Base-by-base conservation (phyloP, 805 yeast species). In the Dipodascus albidus region DNA sequence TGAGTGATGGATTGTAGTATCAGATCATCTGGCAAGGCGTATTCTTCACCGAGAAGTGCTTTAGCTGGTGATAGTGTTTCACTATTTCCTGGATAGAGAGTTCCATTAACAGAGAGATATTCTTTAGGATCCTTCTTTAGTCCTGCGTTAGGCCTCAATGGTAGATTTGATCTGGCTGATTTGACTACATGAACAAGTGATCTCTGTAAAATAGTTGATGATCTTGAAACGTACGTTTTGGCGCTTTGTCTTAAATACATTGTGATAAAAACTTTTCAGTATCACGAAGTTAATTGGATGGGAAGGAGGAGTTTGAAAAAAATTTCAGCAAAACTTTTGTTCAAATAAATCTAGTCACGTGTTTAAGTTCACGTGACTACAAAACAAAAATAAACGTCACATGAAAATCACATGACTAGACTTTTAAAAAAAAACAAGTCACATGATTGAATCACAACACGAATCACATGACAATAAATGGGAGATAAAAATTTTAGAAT, bases 1-100 rank as follows among this genome's bases (percentile, higher is more conserved):
- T 91, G 97, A 3, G 97, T 90, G 62, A 90, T 72, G 44, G 87
- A 81, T 70, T 91, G 98, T 57, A 88, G 72, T 21, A 84, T 70
- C 55, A 84, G 59, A 3, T 75, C 74, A 61, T 87, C 85, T 2
- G 83, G 74, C 47, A 90, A 71, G 47, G 72, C 59, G 62, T 74
- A 82, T 56, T 76, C 72, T 21, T 71, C 72, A 24, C 72, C 74
- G 15, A 84, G 67, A 58, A 80, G 79, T 24, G 60, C 56, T 61
- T 79, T 78, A 52, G 83, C 67, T 27, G 74, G 70, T 51, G 66
- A 63, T 48, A 84, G 64, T 53, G 82, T 78, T 11, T 75, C 70
- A 15, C 74, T 73, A 14, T 69, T 69, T 8, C 73, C 66, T 20
- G 81, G 86, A 61, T 87, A 84, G 58, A 67, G 69, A 31, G 71